Evolutionary conservation across 352 stramenopile genomes (phyloP), one percentile per base, ranked within the genome.

Genomic region (Globisporangium spiculum): DNA sequence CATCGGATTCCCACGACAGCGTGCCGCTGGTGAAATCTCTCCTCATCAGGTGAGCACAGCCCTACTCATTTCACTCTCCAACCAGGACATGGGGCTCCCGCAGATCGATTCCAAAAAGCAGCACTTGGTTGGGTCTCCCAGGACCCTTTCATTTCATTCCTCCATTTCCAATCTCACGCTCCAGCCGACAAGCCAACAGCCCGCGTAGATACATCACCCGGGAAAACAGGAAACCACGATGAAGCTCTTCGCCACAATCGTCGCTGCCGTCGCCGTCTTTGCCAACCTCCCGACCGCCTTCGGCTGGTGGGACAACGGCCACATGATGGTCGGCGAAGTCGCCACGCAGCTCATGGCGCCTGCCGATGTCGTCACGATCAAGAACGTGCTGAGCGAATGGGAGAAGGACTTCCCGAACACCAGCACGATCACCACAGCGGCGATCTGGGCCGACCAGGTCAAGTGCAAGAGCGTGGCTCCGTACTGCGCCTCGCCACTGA

Each of bases 251-350:
- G 60, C 63, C 50, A 54, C 70, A 7, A 60, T 67, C 7, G 58
- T 58, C 20, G 55, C 65, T 12, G 38, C 61, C 12, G 60, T 73
- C 22, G 65, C 52, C 1, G 60, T 46, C 6, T 38, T 65, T 10
- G 30, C 59, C 2, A 70, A 73, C 50, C 41, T 77, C n/a, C 75
- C 75, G 16, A 64, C 58, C 6, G 70, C 70, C 9, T 38, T 65
- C 3, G 82, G 53, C n/a, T 89, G 80, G 80, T 90, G 82, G 82
- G 82, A 90, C 71, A 88, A 86, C 32, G 80, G 78, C 36, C 82
- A 90, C 77, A 88, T 89, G 82, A 65, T 88, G 20, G 75, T 86
- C 6, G 76, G 78, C 5, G 65, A 90, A 27, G 74, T 88, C 30
- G 78, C 82, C 55, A 76, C 74, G 56, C 77, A 89, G 65, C 75